A percentile compares a stretch with the other conserved stretches of the same genome.
These are phyloP conservation scores for Craspedostauros australis DNA, from an alignment of 108 stramenopile genomes.

Conservation along the genomic window DNA sequence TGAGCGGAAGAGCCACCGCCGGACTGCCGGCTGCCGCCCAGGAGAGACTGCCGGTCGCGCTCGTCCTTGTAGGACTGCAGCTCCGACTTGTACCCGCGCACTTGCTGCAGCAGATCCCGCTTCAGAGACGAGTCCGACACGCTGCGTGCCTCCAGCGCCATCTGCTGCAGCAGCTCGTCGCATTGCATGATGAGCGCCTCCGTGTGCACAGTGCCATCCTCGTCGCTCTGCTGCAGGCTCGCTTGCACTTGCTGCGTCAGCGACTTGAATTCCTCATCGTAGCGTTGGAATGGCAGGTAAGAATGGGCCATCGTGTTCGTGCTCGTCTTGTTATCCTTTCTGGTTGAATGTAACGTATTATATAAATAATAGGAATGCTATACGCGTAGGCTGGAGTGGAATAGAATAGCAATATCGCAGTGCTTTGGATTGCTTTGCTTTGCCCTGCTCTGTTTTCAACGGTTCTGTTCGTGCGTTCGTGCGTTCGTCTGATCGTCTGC, in stretches of 20 bases:
- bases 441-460: too few relatives aligned
- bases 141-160: constrained; percentile 90
- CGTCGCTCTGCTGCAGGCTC: constrained; percentile 15
- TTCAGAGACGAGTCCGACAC: constrained; percentile 56
- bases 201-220: constrained; percentile 33
- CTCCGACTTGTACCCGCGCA: constrained; percentile 45
- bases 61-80: constrained; percentile 40
- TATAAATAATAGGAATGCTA: too few relatives aligned
- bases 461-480: too few relatives aligned
- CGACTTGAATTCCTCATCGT: constrained; percentile 92
- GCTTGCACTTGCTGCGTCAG: constrained; percentile 75
- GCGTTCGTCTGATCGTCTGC: too few relatives aligned
- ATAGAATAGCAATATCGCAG: too few relatives aligned
- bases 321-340: neutral
- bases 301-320: constrained; percentile 19
- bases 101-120: constrained; percentile 68
- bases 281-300: constrained; percentile 73
- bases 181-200: constrained; percentile 75
- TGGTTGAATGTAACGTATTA: neutral
- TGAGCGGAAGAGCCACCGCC: constrained; percentile 14
- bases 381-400: too few relatives aligned
- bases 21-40: constrained; percentile 4
- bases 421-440: too few relatives aligned
- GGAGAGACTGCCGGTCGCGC: constrained; percentile 29
- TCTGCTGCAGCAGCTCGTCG: constrained; percentile 92